Base-by-base conservation (phyloP, 306 rosid species). In the Casuarina equisetifolia region DNA sequence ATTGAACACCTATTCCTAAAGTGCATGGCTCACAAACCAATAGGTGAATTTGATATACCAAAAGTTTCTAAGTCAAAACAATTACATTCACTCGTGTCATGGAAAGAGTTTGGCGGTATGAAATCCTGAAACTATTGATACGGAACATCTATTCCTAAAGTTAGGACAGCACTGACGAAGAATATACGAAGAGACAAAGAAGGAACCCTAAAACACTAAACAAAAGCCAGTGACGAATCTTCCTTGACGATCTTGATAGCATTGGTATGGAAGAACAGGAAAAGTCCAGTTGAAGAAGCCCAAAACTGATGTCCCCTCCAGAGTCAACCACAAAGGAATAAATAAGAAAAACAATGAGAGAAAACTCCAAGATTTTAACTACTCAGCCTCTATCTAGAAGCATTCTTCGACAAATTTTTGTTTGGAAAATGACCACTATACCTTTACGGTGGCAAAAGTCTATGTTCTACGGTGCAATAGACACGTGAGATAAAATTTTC, bases 241-340 rank as follows among this genome's bases (percentile, higher is more conserved):
- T 87, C 87, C 83, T 66, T 85, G 87, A 82, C n/a, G 70, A 59
- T 73, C 82, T 76, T 78, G 85, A 79, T 76, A 82, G 78, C 78
- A 80, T 84, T 81, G 81, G 44, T 73, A 81, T 10, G 83, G 84
- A 81, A 86, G 84, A 71, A 86, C 76, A 76, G 77, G 83, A 84
- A 85, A 77, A 88, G 74, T 82, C 87, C 74, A 72, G 78, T 79
- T 62, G 85, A 75, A 76, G 82, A 86, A 75, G 74, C 79, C 83
- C 85, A 84, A 82, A 83, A 80, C 81, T 85, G 78, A 82, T 75
- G 79, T 78, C 85, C 89, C 85, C 90, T 87, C 87, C 89, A 62
- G 81, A 83, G 82, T 82, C 89, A 62, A 91, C 84, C 91, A 89
- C 87, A 88, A 82, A 13, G 82, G 85, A 87, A 82, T 91, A 83